Base-by-base conservation (phyloP, 192 early-diverging fungal species). In the Backusella parvicylindrica region DNA sequence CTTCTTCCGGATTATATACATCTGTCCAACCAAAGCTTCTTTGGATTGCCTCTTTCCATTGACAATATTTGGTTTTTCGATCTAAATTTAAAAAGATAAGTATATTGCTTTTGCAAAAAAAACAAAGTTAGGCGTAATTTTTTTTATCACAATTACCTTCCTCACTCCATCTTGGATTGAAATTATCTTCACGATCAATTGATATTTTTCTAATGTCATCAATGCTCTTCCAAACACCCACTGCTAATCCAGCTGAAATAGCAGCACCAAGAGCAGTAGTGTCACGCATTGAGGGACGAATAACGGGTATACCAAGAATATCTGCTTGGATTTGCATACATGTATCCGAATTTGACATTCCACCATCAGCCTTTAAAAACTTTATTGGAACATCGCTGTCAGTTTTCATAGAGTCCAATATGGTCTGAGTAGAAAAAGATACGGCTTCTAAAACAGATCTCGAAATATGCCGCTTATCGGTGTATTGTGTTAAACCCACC, bases 281-380 rank as follows among this genome's bases (percentile, higher is more conserved):
- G 79, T 98, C 95, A 68, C 90, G 89, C 95, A 97, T 98, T 43
- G 81, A 82, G 0, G 97, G 97, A 13, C 97, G 89, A 50, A 86
- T 81, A n/a, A 76, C 70, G 0, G 64, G 84, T 63, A 98, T 94
- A 9, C 90, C 90, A 43, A 95, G 73, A 31, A 95, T 84, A 71
- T 98, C 92, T 18, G 96, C 90, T 83, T 97, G 95, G 60, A 98
- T 82, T 83, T 98, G 95, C 96, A 98, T 98, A 64, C 87, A 85
- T 31, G 92, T 74, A 69, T 96, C 93, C 37, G 95, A 96, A 81
- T 94, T 94, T 56, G 92, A 95, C 82, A 98, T 83, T 16, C 97
- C 97, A 21, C 97, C 97, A 77, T 98, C 97, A 15, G 95, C 95
- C 56, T 92, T 91, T 28, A 98, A 84, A n/a, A 84, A 70, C 16